Conservation (phyloP, 2,329 filamentous ascomycete genomes). For the Aspergillus sp. region DNA sequence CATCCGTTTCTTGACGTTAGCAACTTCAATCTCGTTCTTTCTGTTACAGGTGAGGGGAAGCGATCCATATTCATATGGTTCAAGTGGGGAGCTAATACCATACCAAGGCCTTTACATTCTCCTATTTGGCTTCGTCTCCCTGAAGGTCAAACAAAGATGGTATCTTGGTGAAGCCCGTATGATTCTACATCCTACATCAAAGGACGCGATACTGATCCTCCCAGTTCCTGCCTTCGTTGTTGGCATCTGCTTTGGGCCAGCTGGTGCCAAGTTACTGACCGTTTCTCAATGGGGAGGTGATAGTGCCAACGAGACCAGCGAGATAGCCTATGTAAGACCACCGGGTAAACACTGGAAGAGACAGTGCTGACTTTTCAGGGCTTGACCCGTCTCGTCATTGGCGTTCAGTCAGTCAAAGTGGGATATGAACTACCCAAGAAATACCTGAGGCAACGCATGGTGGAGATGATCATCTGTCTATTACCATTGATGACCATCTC, state of each 20-base stretch:
- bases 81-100: background rate
- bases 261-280: constrained; percentile 57
- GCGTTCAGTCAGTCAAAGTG: constrained; percentile 64
- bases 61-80: background rate
- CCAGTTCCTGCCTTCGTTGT: constrained; percentile 58
- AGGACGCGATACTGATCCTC: constrained; percentile 4
- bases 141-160: constrained; percentile 42
- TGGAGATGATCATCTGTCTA: constrained; percentile 58
- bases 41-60: constrained; percentile 33
- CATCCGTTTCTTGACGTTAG: constrained; percentile 39
- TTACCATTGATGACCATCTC: constrained; percentile 64
- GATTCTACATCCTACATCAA: constrained; percentile 6
- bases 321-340: constrained; percentile 45
- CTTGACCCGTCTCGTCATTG: constrained; percentile 62
- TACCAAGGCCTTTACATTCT: constrained; percentile 36
- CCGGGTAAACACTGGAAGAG: background rate
- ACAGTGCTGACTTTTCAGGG: constrained; percentile 35
- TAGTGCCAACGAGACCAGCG: constrained; percentile 35
- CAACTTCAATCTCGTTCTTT: constrained; percentile 37
- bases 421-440: constrained; percentile 63
- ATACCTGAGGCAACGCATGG: constrained; percentile 54
- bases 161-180: constrained; percentile 45
- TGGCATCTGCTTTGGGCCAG: constrained; percentile 58
- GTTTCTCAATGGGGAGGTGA: constrained; percentile 42
- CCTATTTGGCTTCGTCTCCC: constrained; percentile 36